A percentile compares a stretch with the other conserved stretches of the same genome.
phyloP scores from a whole-genome alignment of 164 flowering plant genomes.

The Dillenia suffruticosa region DNA sequence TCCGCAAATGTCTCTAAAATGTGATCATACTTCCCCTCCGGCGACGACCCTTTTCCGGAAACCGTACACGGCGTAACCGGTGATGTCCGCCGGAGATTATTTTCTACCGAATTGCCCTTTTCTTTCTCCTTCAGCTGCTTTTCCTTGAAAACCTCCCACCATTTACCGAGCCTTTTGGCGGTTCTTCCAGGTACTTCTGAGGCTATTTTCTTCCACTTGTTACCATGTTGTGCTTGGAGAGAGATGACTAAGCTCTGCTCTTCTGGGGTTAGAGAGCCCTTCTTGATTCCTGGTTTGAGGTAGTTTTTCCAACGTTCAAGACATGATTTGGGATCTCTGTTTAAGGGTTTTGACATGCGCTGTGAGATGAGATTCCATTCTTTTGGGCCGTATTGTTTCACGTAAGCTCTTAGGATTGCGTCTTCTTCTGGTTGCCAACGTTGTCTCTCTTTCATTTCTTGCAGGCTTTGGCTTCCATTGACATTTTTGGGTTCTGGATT shows the following conservation, averaged over 20 bases:
- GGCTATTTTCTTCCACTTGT: constrained; percentile 53
- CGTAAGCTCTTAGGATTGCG: constrained; percentile 41
- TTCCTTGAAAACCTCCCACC: constrained; percentile 60
- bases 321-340: constrained; percentile 45
- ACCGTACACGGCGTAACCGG: not conserved
- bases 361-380: constrained; percentile 48
- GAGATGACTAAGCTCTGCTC: constrained; percentile 39
- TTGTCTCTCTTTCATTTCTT: constrained; percentile 48
- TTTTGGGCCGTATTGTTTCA: constrained; percentile 42
- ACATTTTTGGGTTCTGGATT: too few relatives aligned
- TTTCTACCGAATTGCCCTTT: not conserved
- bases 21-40: constrained; percentile 32
- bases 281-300: constrained; percentile 49
- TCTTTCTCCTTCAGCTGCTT: constrained; percentile 29
- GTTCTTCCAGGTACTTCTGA: constrained; percentile 49
- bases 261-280: constrained; percentile 36
- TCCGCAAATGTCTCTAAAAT: constrained; percentile 46
- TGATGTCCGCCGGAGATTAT: not conserved
- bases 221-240: constrained; percentile 49
- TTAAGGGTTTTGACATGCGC: constrained; percentile 33
- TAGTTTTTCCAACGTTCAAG: constrained; percentile 54
- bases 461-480: too few relatives aligned
- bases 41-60: not conserved
- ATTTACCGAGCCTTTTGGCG: constrained; percentile 46
- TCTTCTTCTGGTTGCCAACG: constrained; percentile 51